Percentiles rank a stretch among this genome's conserved stretches.
phyloP scores from a whole-genome alignment of 805 yeast species.

The Brettanomyces bruxellensis region DNA sequence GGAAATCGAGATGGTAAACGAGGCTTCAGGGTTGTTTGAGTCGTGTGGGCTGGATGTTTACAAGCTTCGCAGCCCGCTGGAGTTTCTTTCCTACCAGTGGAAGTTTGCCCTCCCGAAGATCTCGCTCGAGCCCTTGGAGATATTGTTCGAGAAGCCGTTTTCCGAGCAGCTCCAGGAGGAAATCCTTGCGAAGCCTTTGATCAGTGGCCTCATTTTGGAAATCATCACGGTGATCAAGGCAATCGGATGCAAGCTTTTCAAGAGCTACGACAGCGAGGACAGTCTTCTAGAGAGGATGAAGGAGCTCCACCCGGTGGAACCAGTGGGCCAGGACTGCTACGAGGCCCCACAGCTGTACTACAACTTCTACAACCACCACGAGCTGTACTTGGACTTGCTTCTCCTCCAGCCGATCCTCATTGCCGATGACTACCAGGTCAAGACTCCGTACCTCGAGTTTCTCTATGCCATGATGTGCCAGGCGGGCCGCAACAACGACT shows the following conservation, averaged over 20 bases:
- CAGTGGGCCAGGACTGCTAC: conserved; percentile 23
- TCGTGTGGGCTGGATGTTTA: conserved; percentile 35
- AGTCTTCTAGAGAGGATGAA: conserved; percentile 48
- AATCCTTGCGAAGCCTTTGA: conserved; percentile 76
- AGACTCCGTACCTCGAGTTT: conserved; percentile 87
- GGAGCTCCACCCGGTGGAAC: conserved; percentile 30
- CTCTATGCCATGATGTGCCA: conserved; percentile 73
- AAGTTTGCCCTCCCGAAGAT: conserved; percentile 70
- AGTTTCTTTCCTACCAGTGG: conserved; percentile 74
- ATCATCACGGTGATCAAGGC: conserved; percentile 61
- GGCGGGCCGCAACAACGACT: conserved; percentile 39
- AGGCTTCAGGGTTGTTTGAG: conserved; percentile 29
- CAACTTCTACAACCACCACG: conserved; percentile 49
- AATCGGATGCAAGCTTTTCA: conserved; percentile 67
- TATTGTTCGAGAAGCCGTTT: conserved; percentile 61
- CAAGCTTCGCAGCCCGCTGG: conserved; percentile 42
- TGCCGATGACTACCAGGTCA: conserved; percentile 81
- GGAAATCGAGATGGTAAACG: conserved; percentile 30
- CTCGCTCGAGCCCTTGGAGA: conserved; percentile 67
- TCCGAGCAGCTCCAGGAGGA: conserved; percentile 53
- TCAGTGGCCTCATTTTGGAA: conserved; percentile 74
- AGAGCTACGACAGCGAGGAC: conserved; percentile 60
- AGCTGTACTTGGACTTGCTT: conserved; percentile 63
- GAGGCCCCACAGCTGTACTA: conserved; percentile 56
- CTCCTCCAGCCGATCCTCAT: conserved; percentile 78